A percentile compares a stretch with the other conserved stretches of the same genome.
Conservation (phyloP, 2,329 filamentous ascomycete species). For the Hymenoscyphus salicellus region DNA sequence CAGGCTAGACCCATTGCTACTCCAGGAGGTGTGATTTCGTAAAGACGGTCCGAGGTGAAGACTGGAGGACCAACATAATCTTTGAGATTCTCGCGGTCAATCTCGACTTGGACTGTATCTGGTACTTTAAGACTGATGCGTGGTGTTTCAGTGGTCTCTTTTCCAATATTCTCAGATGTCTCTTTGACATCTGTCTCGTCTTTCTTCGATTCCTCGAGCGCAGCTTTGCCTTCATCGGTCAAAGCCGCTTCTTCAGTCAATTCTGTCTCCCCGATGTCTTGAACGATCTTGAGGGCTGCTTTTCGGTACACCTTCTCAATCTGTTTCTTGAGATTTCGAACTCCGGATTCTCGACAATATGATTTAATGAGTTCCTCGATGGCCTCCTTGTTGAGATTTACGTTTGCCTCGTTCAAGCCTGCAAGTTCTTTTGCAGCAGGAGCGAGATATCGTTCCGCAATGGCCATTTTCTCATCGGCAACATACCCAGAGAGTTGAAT, state of each 20-base stretch:
- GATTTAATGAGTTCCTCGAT: slow-evolving; percentile 98
- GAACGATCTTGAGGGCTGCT: slow-evolving; percentile 93
- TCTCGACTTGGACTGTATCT: slow-evolving; percentile 79
- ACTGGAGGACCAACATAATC: slow-evolving; percentile 96
- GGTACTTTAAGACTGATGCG: slow-evolving; percentile 79
- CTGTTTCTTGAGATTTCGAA: slow-evolving; percentile 97
- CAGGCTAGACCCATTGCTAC: slow-evolving; percentile 97
- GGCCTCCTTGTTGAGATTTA: slow-evolving; percentile 79
- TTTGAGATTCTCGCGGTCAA: slow-evolving; percentile 85
- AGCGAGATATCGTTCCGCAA: slow-evolving; percentile 87
- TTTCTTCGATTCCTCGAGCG: slow-evolving; percentile 67
- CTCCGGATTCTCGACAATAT: slow-evolving; percentile 95
- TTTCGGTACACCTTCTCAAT: slow-evolving; percentile 99
- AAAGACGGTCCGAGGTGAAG: slow-evolving; percentile 92
- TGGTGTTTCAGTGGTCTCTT: slow-evolving; percentile 62
- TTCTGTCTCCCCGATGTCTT: slow-evolving; percentile 83
- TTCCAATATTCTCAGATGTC: slow-evolving; percentile 50
- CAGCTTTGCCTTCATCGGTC: slow-evolving; percentile 81
- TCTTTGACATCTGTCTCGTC: slow-evolving; percentile 62
- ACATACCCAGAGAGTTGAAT: slow-evolving; percentile 96
- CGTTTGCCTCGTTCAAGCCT: slow-evolving; percentile 84
- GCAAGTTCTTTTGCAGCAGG: slow-evolving; percentile 93
- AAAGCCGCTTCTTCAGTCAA: slow-evolving; percentile 77
- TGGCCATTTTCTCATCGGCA: slow-evolving; percentile 97
- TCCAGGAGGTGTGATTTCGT: slow-evolving; percentile 88